Conservation (phyloP, 2,329 filamentous ascomycete species). For the Dothidotthia symphoricarpi region DNA sequence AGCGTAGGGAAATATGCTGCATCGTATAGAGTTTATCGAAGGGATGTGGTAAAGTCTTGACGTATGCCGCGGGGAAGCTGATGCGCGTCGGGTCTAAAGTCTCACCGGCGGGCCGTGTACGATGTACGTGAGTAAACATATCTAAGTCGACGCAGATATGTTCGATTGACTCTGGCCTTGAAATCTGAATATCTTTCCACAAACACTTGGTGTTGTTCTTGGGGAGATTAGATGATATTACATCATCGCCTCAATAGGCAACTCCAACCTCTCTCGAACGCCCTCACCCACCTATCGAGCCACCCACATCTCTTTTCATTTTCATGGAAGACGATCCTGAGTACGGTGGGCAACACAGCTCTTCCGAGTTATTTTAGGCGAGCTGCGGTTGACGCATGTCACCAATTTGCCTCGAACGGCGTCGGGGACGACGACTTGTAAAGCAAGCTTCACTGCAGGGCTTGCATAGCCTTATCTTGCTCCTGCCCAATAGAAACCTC, state of each 20-base stretch:
- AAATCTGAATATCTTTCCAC: too few relatives aligned
- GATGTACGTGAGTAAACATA: background rate
- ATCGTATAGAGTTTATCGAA: background rate
- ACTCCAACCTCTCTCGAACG: too few relatives aligned
- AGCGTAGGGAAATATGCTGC: slow-evolving; percentile 3
- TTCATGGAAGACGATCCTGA: background rate
- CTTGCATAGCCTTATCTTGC: slow-evolving; percentile 22
- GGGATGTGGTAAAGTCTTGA: slow-evolving; percentile 15
- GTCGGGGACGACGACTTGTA: slow-evolving; percentile 15
- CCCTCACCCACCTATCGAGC: slow-evolving; percentile 13
- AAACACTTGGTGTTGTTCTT: too few relatives aligned
- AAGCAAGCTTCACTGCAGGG: slow-evolving; percentile 17
- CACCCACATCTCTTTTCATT: slow-evolving; percentile 9
- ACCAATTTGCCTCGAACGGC: slow-evolving; percentile 2
- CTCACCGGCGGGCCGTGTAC: slow-evolving; percentile 7
- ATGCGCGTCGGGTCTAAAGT: slow-evolving; percentile 4
- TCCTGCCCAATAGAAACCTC: slow-evolving; percentile 30
- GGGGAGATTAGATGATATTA: too few relatives aligned
- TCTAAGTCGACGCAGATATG: too few relatives aligned
- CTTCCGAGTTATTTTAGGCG: background rate
- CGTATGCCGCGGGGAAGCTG: slow-evolving; percentile 5
- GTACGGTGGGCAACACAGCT: too few relatives aligned
- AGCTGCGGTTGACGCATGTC: slow-evolving; percentile 5
- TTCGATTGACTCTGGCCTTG: too few relatives aligned
- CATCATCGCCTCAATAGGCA: too few relatives aligned